Percentiles rank a stretch among this genome's conserved stretches.
These are phyloP conservation scores for Cucumis cinereus DNA, from an alignment of 306 rosid species.

Conservation along the genomic window DNA sequence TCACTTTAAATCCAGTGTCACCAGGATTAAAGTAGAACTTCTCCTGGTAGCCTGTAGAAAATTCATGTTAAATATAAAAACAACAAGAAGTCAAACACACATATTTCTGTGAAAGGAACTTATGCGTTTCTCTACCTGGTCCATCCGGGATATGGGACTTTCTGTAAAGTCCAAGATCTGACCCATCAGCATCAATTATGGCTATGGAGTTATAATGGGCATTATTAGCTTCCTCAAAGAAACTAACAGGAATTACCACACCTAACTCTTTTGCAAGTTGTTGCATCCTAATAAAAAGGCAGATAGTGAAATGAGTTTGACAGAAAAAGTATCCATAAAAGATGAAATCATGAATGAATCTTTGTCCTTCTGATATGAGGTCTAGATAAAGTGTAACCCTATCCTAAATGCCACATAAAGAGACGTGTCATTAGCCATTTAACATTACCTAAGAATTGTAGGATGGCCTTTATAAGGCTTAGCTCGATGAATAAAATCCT, in stretches of 20 bases:
- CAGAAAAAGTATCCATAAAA: not conserved
- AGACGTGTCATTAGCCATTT: not conserved
- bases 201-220: slow-evolving; percentile 87
- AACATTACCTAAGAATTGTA: slow-evolving; percentile 61
- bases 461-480: slow-evolving; percentile 77
- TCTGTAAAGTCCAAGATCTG: slow-evolving; percentile 91
- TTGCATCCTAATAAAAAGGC: slow-evolving; percentile 55
- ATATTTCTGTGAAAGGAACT: not conserved
- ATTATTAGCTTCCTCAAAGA: slow-evolving; percentile 96
- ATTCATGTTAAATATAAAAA: not conserved
- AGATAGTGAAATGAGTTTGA: slow-evolving; percentile 13
- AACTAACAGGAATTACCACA: slow-evolving; percentile 85
- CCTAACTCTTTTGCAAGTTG: slow-evolving; percentile 74
- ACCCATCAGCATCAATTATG: slow-evolving; percentile 83
- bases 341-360: not conserved
- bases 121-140: slow-evolving; percentile 42
- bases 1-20: slow-evolving; percentile 94
- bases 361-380: not conserved
- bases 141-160: slow-evolving; percentile 97
- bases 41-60: slow-evolving; percentile 75
- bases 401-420: slow-evolving; percentile 9
- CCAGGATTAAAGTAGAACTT: slow-evolving; percentile 95
- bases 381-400: not conserved
- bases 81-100: not conserved
- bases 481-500: slow-evolving; percentile 69